Percentiles rank a stretch among this genome's conserved stretches.
phyloP scores from a whole-genome alignment of 306 rosid genomes.

The Abrus pulchellus region DNA sequence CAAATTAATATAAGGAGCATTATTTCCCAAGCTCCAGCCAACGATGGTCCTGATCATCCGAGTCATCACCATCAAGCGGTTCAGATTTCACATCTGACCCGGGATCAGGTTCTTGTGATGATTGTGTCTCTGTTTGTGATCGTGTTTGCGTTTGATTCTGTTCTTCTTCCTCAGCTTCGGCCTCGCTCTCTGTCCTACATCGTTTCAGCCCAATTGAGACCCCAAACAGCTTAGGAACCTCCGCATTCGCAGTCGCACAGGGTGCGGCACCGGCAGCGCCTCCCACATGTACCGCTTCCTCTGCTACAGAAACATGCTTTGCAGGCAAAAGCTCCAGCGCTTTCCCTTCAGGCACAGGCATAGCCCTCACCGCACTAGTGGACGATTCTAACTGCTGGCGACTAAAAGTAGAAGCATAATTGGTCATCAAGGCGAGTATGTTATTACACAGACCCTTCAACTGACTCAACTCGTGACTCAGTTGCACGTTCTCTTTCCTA shows the following conservation, averaged over 20 bases:
- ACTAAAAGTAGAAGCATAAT: conserved; percentile 72
- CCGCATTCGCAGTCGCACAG: conserved; percentile 13
- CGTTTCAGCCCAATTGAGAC: conserved; percentile 87
- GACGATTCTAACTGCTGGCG: conserved; percentile 57
- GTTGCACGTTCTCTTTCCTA: conserved; percentile 80
- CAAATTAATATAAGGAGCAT: background rate
- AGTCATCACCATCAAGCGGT: conserved; percentile 65
- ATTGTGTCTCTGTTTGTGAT: conserved; percentile 48
- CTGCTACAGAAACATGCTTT: conserved; percentile 32
- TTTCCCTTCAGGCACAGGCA: conserved; percentile 48
- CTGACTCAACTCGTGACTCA: conserved; percentile 82
- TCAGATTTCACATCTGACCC: conserved; percentile 61
- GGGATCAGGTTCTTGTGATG: conserved; percentile 52
- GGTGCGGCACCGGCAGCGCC: background rate
- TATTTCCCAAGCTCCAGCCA: conserved; percentile 73
- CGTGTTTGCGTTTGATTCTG: conserved; percentile 42
- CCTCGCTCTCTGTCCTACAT: conserved; percentile 61
- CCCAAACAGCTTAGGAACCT: conserved; percentile 76
- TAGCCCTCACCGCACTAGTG: conserved; percentile 25
- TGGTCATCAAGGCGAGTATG: conserved; percentile 76
- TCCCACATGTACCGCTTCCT: conserved; percentile 20
- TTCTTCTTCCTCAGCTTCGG: conserved; percentile 49
- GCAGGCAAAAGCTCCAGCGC: conserved; percentile 60
- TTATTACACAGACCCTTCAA: conserved; percentile 78
- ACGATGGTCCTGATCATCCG: conserved; percentile 58